A percentile compares a stretch with the other conserved stretches of the same genome.
These are phyloP conservation scores for Tuber magnatum DNA, from an alignment of 495 filamentous ascomycete genomes.

Conservation along the genomic window DNA sequence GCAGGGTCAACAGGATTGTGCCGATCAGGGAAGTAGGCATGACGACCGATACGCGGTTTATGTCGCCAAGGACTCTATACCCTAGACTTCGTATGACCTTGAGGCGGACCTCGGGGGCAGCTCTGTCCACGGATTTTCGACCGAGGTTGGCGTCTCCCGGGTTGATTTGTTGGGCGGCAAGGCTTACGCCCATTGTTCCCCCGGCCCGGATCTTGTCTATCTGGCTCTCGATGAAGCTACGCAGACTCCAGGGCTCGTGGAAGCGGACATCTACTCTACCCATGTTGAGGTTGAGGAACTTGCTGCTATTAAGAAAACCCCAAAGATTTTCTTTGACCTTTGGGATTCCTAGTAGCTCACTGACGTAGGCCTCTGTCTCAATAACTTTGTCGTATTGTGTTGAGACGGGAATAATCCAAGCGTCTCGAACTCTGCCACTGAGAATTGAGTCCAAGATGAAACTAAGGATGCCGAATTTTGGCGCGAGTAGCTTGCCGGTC, in stretches of 20 bases:
- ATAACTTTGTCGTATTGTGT: constrained; percentile 99
- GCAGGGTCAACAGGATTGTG: constrained; percentile 82
- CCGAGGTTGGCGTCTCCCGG: constrained; percentile 12
- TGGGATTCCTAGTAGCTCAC: constrained; percentile 82
- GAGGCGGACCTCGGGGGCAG: constrained; percentile 44
- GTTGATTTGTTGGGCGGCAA: constrained; percentile 13
- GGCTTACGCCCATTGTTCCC: constrained; percentile 10
- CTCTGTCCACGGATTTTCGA: constrained; percentile 41
- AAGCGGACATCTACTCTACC: constrained; percentile 93
- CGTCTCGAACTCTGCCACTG: constrained; percentile 80
- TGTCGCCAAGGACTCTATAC: constrained; percentile 84
- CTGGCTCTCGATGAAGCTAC: constrained; percentile 70
- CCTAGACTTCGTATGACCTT: constrained; percentile 73
- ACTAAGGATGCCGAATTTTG: constrained; percentile 92
- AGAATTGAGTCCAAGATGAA: constrained; percentile 87
- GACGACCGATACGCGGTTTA: constrained; percentile 91
- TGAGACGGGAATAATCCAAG: constrained; percentile 86
- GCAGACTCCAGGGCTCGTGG: constrained; percentile 86
- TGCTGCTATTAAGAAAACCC: constrained; percentile 81
- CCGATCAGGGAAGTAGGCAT: constrained; percentile 97
- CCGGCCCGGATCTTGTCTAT: constrained; percentile 45
- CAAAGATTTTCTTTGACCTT: constrained; percentile 89
- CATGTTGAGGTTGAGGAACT: constrained; percentile 76
- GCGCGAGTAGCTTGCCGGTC: constrained; percentile 85
- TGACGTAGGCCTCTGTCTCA: constrained; percentile 93